phyloP scores from a whole-genome alignment of 768 basidiomycete species.

The Auriscalpium orientale region DNA sequence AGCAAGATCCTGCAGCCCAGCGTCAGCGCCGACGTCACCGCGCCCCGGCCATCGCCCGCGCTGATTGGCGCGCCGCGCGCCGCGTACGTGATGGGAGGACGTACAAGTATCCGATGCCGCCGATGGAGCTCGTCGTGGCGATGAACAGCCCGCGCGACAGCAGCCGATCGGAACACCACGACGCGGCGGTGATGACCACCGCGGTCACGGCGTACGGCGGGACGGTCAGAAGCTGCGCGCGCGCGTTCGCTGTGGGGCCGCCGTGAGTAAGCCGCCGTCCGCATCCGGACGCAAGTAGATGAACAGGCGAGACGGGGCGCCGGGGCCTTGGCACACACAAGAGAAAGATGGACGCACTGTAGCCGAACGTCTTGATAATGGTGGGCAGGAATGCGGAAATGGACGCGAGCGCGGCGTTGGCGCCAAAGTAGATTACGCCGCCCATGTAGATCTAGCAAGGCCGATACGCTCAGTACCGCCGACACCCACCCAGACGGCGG shows the following conservation, averaged over 20 bases:
- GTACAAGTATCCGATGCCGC: conserved; percentile 58
- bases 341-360: conserved; percentile 37
- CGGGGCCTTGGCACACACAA: no score
- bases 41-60: not conserved
- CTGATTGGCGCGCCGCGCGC: not conserved
- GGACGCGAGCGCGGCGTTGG: conserved; percentile 71
- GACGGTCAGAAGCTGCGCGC: conserved; percentile 68
- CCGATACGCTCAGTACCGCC: not conserved
- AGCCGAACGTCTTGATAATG: conserved; percentile 68
- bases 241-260: conserved; percentile 42
- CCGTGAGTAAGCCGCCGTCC: conserved; percentile 3
- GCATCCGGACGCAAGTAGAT: no score
- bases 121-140: conserved; percentile 35
- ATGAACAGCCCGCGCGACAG: conserved; percentile 53
- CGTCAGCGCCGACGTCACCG: not conserved
- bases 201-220: conserved; percentile 75
- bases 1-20: conserved; percentile 41
- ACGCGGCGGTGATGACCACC: conserved; percentile 49
- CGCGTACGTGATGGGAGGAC: conserved; percentile 12
- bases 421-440: conserved; percentile 71
- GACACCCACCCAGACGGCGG: not conserved
- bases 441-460: conserved; percentile 47
- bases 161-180: conserved; percentile 57
- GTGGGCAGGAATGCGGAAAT: conserved; percentile 81
- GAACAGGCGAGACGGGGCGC: no score